Conservation (phyloP, 2,329 filamentous ascomycete species). For the Botryotinia calthae region DNA sequence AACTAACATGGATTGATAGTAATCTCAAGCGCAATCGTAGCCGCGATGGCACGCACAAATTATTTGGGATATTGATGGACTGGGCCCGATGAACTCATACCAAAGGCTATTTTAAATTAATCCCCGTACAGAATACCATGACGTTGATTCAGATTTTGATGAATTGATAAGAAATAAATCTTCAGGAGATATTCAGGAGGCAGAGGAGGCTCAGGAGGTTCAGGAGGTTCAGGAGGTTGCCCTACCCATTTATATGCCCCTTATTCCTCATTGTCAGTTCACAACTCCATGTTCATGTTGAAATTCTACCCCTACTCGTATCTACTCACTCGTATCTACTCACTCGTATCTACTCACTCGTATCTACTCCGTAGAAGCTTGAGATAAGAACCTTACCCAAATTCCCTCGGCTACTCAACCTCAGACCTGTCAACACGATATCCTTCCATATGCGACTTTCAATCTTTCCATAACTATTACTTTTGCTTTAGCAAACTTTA, state of each 20-base stretch:
- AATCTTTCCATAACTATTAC: not conserved
- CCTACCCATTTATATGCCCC: not conserved
- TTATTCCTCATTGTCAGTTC: not conserved
- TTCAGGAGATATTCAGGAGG: not conserved
- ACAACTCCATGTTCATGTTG: too few relatives aligned
- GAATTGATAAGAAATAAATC: not conserved
- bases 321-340: not conserved
- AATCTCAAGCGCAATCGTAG: slow-evolving; percentile 8
- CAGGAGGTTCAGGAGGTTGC: not conserved
- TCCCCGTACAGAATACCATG: not conserved
- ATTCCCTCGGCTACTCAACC: not conserved
- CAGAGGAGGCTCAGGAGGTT: not conserved
- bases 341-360: not conserved
- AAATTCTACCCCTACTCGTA: not conserved
- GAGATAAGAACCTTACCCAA: not conserved
- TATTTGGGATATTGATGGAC: not conserved
- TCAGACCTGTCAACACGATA: not conserved
- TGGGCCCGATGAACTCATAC: not conserved
- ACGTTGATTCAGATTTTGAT: slow-evolving; percentile 11
- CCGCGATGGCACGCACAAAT: not conserved
- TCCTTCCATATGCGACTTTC: not conserved
- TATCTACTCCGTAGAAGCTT: not conserved
- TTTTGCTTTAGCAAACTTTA: not conserved
- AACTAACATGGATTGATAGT: slow-evolving; percentile 2
- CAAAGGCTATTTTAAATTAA: slow-evolving; percentile 1